Conservation (phyloP, 495 filamentous ascomycete genomes). For the Sordaria brevicollis region DNA sequence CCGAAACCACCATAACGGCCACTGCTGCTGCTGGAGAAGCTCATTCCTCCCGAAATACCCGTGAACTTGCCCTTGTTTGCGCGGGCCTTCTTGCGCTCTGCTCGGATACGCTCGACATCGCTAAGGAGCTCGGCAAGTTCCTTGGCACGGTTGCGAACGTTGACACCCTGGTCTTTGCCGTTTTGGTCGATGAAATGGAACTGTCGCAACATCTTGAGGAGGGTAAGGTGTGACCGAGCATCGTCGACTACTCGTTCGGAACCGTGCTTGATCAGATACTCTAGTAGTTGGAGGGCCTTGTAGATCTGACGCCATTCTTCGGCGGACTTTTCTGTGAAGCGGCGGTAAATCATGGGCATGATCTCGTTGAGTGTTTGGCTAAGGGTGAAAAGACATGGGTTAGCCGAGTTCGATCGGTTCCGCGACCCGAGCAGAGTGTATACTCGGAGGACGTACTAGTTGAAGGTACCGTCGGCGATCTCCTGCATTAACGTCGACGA, state of each 20-base stretch:
- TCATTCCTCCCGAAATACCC: slow-evolving; percentile 73
- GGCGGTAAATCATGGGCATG: slow-evolving; percentile 99
- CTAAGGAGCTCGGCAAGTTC: slow-evolving; percentile 87
- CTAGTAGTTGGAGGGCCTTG: slow-evolving; percentile 91
- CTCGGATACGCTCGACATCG: slow-evolving; percentile 86
- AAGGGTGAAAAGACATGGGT: background rate
- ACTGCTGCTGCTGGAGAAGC: slow-evolving; percentile 40
- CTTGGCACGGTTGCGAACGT: slow-evolving; percentile 92
- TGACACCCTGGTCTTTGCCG: slow-evolving; percentile 96
- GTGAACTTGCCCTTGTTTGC: slow-evolving; percentile 86
- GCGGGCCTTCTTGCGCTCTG: slow-evolving; percentile 90
- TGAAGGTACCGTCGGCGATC: slow-evolving; percentile 95
- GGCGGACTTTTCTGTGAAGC: slow-evolving; percentile 95
- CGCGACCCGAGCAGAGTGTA: background rate
- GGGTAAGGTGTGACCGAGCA: slow-evolving; percentile 84
- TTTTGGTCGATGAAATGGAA: slow-evolving; percentile 96
- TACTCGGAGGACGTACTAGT: slow-evolving; percentile 62
- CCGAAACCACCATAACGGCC: slow-evolving; percentile 84
- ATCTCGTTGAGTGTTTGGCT: slow-evolving; percentile 98
- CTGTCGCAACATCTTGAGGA: slow-evolving; percentile 96
- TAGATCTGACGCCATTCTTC: slow-evolving; percentile 99
- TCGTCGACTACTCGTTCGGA: slow-evolving; percentile 98
- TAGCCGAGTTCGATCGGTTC: background rate
- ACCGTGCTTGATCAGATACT: slow-evolving; percentile 97
- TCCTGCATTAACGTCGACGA: slow-evolving; percentile 85